Evolutionary conservation across 2,329 filamentous ascomycete genomes (phyloP), one percentile per base, ranked within the genome.

Genomic region (Neofusicoccum kwambonambiense): DNA sequence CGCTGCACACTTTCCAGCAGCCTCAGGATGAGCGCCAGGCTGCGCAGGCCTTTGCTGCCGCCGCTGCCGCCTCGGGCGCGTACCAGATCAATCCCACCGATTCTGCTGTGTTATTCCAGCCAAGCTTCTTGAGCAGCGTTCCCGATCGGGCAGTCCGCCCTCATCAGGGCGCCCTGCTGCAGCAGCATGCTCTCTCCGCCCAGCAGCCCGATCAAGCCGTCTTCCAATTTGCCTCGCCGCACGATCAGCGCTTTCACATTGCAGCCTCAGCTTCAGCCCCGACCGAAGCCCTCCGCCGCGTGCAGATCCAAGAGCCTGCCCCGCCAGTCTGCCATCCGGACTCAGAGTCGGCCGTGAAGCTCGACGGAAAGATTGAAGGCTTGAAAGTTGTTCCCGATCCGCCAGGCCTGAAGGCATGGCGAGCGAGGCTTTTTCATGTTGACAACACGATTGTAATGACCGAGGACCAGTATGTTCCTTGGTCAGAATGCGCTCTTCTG

Each of bases 361-460:
- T 78, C 51, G 80, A 83, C 69, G 81, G 82, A n/a, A 83, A 85
- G 70, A 77, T 85, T 65, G 80, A 82, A 56, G 81, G 77, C 31
- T 44, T 79, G 64, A 88, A 82, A 71, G 79, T 89, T 68, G 82
- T 91, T 11, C 75, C 87, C 8, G 80, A 90, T 70, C 90, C 90
- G 44, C 89, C 90, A 2, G 82, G 90, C 69, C 80, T 93, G 56
- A 81, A 86, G 12, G 80, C 81, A 67, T 94, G 91, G 91, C 82
- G 91, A 60, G 82, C 90, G 69, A 88, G 83, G 71, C 79, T 93
- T 51, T 94, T 93, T 75, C 83, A 90, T 71, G 88, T 92, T n/a
- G 86, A 92, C 69, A 87, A 90, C 50, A 85, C 84, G 51, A 89
- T 93, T 66, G 84, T 88, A 12, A 77, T 94, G 69, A 91, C 85